Percentiles rank a stretch among this genome's conserved stretches.
These are phyloP conservation scores for Aureobasidium sp. DNA, from an alignment of 2,329 filamentous ascomycete species.

Conservation along the genomic window DNA sequence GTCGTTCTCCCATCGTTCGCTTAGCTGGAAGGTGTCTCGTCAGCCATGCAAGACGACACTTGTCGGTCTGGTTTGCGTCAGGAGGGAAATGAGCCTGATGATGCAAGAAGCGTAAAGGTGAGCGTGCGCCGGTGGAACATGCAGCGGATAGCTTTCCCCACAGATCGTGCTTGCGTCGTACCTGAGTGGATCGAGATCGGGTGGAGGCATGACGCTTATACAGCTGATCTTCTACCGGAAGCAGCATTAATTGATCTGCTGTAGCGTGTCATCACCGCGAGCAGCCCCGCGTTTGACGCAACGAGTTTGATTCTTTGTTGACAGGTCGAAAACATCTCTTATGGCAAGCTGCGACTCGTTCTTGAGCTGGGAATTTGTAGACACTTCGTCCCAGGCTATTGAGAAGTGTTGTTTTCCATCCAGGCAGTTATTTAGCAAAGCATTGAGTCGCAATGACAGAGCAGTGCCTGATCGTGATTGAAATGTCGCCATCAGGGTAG, in stretches of 20 bases:
- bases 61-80: not conserved
- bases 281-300: not conserved
- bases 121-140: not conserved
- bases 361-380: not conserved
- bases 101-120: not conserved
- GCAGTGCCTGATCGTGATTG: not conserved
- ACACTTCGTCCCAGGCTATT: too few relatives aligned
- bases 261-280: not conserved
- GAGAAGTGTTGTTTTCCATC: not conserved
- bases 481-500: not conserved
- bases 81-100: not conserved
- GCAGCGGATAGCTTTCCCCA: conserved; percentile 5
- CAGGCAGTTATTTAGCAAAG: too few relatives aligned
- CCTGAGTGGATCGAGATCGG: conserved; percentile 1
- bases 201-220: conserved; percentile 8
- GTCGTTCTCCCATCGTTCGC: not conserved
- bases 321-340: not conserved
- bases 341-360: not conserved
- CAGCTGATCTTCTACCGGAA: conserved; percentile 5
- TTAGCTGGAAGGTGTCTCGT: not conserved
- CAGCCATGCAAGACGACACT: not conserved
- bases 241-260: not conserved
- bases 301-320: not conserved
- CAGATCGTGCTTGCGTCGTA: conserved; percentile 4
- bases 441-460: not conserved